These are phyloP conservation scores for Penicillium nucicola DNA, from an alignment of 495 filamentous ascomycete species.

Conservation along the genomic window DNA sequence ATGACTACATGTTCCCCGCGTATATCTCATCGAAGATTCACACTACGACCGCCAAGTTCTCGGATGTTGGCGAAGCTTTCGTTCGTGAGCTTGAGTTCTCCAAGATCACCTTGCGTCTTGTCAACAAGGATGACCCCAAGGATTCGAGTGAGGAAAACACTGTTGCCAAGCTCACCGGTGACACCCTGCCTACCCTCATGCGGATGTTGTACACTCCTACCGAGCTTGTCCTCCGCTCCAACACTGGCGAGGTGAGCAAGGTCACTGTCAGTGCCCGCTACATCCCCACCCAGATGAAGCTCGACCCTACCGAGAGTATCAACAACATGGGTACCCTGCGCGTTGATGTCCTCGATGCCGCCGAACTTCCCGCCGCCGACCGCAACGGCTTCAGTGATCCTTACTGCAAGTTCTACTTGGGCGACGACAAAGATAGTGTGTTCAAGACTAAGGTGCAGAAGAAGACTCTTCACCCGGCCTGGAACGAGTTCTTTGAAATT, in stretches of 20 bases:
- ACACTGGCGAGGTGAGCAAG: slow-evolving; percentile 71
- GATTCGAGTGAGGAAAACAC: slow-evolving; percentile 68
- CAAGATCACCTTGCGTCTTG: slow-evolving; percentile 80
- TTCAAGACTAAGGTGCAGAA: slow-evolving; percentile 93
- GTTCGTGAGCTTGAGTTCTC: slow-evolving; percentile 96
- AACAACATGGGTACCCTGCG: slow-evolving; percentile 96
- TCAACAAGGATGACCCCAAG: slow-evolving; percentile 70
- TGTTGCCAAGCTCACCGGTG: slow-evolving; percentile 78
- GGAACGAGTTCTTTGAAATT: slow-evolving; percentile 94
- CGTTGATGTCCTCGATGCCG: slow-evolving; percentile 85
- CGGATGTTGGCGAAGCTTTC: slow-evolving; percentile 91
- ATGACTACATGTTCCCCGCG: slow-evolving; percentile 90
- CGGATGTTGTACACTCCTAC: slow-evolving; percentile 90
- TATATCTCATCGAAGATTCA: slow-evolving; percentile 76
- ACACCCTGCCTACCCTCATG: slow-evolving; percentile 80
- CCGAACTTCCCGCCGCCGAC: slow-evolving; percentile 85
- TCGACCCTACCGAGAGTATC: slow-evolving; percentile 93
- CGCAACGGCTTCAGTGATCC: slow-evolving; percentile 96
- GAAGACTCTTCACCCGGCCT: slow-evolving; percentile 90
- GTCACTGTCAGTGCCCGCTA: slow-evolving; percentile 91
- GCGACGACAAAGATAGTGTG: slow-evolving; percentile 78
- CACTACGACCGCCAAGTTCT: slow-evolving; percentile 62
- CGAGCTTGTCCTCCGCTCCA: slow-evolving; percentile 68
- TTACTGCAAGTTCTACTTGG: slow-evolving; percentile 90
- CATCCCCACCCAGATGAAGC: slow-evolving; percentile 86